phyloP scores from a whole-genome alignment of 2,329 filamentous ascomycete genomes.

The Talaromyces atroroseus region DNA sequence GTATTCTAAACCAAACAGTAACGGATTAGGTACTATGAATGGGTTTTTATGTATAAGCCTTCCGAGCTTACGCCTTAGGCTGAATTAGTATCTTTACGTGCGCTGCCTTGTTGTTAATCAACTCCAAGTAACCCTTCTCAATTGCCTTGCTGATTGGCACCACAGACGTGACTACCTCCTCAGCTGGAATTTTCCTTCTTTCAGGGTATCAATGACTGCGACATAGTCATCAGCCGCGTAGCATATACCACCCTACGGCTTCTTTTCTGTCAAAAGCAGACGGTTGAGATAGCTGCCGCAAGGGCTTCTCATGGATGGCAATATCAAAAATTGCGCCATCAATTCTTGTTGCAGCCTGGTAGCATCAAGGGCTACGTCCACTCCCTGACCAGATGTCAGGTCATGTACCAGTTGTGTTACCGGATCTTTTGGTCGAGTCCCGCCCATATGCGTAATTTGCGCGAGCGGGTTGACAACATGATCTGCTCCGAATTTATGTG shows the following conservation, averaged over 20 bases:
- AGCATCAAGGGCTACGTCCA: constrained; percentile 58
- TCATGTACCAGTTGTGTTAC: neutral
- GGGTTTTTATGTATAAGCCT: too few relatives aligned
- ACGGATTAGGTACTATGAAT: too few relatives aligned
- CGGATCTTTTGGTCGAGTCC: constrained; percentile 5
- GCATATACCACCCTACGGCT: constrained; percentile 35
- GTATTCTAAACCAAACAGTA: too few relatives aligned
- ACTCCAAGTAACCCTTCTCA: constrained; percentile 29
- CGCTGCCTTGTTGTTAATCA: constrained; percentile 6
- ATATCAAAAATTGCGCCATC: constrained; percentile 58
- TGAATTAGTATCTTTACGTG: constrained; percentile 7
- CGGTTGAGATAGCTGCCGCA: constrained; percentile 51
- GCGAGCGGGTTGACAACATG: constrained; percentile 51
- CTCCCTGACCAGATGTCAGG: constrained; percentile 31
- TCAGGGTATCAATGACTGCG: neutral
- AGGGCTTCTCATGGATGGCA: constrained; percentile 57
- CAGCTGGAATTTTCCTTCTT: neutral
- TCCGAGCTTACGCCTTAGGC: neutral
- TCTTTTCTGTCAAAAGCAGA: constrained; percentile 34
- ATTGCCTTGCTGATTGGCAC: constrained; percentile 3
- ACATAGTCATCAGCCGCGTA: constrained; percentile 1
- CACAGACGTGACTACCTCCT: constrained; percentile 2
- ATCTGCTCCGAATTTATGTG: constrained; percentile 51
- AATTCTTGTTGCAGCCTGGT: constrained; percentile 54
- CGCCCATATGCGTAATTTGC: constrained; percentile 40